Conservation (phyloP, 495 filamentous ascomycete species). For the Neurospora intermedia region DNA sequence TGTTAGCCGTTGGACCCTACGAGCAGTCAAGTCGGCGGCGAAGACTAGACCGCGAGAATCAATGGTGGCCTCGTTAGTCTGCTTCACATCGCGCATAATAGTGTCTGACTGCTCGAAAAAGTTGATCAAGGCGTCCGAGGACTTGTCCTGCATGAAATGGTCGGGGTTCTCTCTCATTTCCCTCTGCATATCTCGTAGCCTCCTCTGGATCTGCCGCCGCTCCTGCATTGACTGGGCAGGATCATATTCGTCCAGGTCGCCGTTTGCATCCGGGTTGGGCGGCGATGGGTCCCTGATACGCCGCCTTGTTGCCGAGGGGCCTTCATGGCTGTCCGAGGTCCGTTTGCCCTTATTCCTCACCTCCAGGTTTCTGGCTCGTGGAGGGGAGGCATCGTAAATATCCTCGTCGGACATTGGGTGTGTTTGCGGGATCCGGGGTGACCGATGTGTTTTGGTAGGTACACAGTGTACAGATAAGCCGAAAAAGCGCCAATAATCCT, state of each 20-base stretch:
- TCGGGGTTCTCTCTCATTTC: conserved; percentile 61
- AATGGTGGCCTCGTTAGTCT: conserved; percentile 85
- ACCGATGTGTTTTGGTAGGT: neutral
- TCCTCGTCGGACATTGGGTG: neutral
- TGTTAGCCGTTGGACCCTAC: conserved; percentile 58
- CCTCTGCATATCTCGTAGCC: conserved; percentile 53
- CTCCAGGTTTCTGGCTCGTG: neutral
- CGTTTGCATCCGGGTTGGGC: neutral
- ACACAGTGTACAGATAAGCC: neutral
- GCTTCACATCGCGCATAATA: conserved; percentile 61
- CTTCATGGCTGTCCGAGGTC: conserved; percentile 34
- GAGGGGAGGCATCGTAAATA: neutral
- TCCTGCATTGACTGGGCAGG: conserved; percentile 80
- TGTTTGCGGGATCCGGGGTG: neutral
- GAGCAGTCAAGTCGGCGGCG: conserved; percentile 64
- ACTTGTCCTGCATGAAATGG: conserved; percentile 52
- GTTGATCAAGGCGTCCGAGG: conserved; percentile 38
- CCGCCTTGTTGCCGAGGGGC: conserved; percentile 24
- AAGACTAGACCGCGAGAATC: conserved; percentile 76
- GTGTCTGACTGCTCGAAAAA: conserved; percentile 55
- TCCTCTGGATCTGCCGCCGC: conserved; percentile 57
- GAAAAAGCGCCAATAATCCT: neutral
- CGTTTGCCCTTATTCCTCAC: conserved; percentile 38
- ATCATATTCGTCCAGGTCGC: conserved; percentile 54
- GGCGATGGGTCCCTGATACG: conserved; percentile 27